Base-by-base conservation (phyloP, 441 rosid genomes). In the Populus hybrid region DNA sequence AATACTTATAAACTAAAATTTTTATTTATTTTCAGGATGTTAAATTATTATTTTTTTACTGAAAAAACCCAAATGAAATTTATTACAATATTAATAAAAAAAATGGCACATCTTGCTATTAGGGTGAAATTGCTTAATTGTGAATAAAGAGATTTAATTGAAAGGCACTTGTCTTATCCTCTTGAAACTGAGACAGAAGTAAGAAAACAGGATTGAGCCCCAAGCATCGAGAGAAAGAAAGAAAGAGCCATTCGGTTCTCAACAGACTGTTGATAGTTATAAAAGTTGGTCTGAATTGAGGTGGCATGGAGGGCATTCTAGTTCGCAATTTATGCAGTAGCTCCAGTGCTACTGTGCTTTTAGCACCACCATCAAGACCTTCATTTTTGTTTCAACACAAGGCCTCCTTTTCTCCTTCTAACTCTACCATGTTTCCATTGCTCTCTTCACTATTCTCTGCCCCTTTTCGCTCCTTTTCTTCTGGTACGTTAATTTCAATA, bases 231-330 rank as follows among this genome's bases (percentile, higher is more conserved):
- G 18, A 50, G 56, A 50, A 4, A 42, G 50, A 42, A 12, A 18
- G 61, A 53, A 6, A 53, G 61, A 16, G n/a, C 21, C 61, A 16
- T 53, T 50, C 56, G n/a, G n/a, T 53, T 18, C 7, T 53, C 7
- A 6, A 53, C 61, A 6, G 61, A 53, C n/a, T 53, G 61, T 53
- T 53, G 21, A 5, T 53, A 18, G 61, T 53, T 53, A 53, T 53
- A 53, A 2, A 53, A 6, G n/a, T 6, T 18, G 61, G 21, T 53
- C 9, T 53, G 21, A 53, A 53, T 53, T 53, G 21, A 53, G n/a
- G 61, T 53, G 61, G 8, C 74, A 82, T 85, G 85, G 82, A 80
- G 74, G 72, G 74, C 77, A 18, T 53, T 53, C 79, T 78, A 3
- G 29, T 72, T 31, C 72, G 76, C 73, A 77, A 82, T 68, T 73